phyloP scores from a whole-genome alignment of 2,329 filamentous ascomycete genomes.

The Dactylellina cionopaga region DNA sequence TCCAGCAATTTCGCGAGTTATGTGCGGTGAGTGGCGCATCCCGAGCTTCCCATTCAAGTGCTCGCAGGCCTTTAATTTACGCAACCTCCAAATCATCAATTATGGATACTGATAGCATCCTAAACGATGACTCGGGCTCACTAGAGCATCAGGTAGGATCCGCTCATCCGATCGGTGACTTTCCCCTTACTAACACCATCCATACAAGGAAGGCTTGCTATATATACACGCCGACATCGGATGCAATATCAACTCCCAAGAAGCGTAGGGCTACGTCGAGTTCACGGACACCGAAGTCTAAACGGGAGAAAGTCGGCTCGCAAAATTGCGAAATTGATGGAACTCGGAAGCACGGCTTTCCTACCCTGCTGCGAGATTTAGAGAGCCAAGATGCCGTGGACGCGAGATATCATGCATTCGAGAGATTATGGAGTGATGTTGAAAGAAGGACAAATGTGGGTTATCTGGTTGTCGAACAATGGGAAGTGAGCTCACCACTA shows the following conservation, averaged over 20 bases:
- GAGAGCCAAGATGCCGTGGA: constrained; percentile 66
- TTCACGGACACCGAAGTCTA: constrained; percentile 44
- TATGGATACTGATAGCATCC: constrained; percentile 48
- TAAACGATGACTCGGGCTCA: constrained; percentile 41
- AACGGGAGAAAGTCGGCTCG: constrained; percentile 49
- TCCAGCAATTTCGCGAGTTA: no score
- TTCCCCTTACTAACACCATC: constrained; percentile 24
- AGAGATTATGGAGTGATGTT: constrained; percentile 72
- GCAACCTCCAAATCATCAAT: constrained; percentile 12
- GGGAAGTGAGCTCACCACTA: constrained; percentile 59
- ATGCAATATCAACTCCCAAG: constrained; percentile 58
- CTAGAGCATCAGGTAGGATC: constrained; percentile 50
- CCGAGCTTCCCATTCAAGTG: constrained; percentile 40
- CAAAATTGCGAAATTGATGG: constrained; percentile 30
- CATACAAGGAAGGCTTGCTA: constrained; percentile 59
- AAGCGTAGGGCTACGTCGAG: constrained; percentile 58
- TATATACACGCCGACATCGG: constrained; percentile 58
- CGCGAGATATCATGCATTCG: constrained; percentile 70
- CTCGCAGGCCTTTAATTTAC: constrained; percentile 22
- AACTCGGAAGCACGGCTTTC: constrained; percentile 60
- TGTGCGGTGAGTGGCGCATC: constrained; percentile 19
- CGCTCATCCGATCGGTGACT: constrained; percentile 13
- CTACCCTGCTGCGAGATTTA: constrained; percentile 67
- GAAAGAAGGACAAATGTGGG: constrained; percentile 71
- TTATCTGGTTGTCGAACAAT: neutral